Evolutionary conservation across 306 rosid species (phyloP).

Genomic region (Cucurbita ficifolia): DNA sequence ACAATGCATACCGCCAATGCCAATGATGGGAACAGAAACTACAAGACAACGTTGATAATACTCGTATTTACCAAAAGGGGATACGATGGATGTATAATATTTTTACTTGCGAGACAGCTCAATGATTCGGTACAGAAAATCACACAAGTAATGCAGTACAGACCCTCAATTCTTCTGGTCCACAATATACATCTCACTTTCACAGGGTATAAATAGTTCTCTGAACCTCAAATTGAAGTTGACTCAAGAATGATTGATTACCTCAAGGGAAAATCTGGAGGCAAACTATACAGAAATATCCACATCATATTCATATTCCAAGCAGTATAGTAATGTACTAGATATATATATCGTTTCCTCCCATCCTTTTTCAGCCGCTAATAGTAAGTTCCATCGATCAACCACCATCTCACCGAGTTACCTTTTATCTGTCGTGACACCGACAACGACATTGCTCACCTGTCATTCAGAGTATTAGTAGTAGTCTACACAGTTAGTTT

Average conservation of each 20-base stretch:
- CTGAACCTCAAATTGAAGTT: conserved; percentile 11
- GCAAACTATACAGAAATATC: conserved; percentile 10
- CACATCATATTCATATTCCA: conserved; percentile 3
- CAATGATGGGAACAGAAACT: background rate
- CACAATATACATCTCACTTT: conserved; percentile 3
- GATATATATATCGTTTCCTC: conserved; percentile 1
- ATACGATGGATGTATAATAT: background rate
- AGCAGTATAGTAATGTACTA: conserved; percentile 5
- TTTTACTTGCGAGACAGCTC: conserved; percentile 6
- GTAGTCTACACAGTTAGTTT: background rate
- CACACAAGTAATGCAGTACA: background rate
- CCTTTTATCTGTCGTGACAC: conserved; percentile 80
- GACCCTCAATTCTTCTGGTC: background rate
- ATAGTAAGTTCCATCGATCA: background rate
- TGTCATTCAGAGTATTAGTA: conserved; percentile 20
- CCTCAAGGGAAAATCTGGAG: background rate
- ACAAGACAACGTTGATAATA: background rate
- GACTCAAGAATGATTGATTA: background rate
- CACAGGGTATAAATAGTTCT: conserved; percentile 8
- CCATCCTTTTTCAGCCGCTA: background rate
- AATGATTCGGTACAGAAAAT: background rate
- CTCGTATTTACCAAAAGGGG: background rate
- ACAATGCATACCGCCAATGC: background rate
- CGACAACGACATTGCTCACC: conserved; percentile 98
- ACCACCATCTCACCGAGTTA: conserved; percentile 9